Evolutionary conservation across 169 alveolate genomes (phyloP), one percentile per base, ranked within the genome.

Genomic region (Plasmodium malariae): DNA sequence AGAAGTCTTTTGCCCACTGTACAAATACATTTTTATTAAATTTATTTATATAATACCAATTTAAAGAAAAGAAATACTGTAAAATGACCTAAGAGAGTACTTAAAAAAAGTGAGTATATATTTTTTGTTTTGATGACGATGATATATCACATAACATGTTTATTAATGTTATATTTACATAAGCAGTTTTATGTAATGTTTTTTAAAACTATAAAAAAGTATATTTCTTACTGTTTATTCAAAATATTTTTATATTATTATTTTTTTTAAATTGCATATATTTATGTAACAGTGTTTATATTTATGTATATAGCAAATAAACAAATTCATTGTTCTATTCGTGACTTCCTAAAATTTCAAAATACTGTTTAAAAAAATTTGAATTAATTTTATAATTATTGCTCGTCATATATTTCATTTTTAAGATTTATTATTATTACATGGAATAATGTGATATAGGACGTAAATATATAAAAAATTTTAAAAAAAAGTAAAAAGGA

Each of bases 371-470:
- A 36, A 30, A 36, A 67, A 55, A 6, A 36, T 21, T 48, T 67
- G 19, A 67, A 37, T 19, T 30, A 67, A 67, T 26, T 67, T 17
- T 67, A 17, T 67, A 67, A 36, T 49, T 67, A 21, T 28, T 12
- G 12, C 34, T 19, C 17, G 3, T 21, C 7, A 7, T 17, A 28
- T 48, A n/a, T 12, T 36, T 67, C 28, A 67, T 12, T 65, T 36
- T 36, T 14, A 30, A 67, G 59, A 67, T 67, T 67, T 67, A n/a
- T n/a, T 43, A 67, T 36, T 67, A n/a, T 67, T 67, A 19, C 19
- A 67, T 67, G 74, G 34, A 48, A 67, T 55, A 36, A 67, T 26
- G 74, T 49, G 11, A 24, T 48, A 48, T 67, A n/a, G n/a, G 57
- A 21, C 60, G 28, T 49, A 67, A 67, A 28, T 67, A 26, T 55